Conservation (phyloP, 306 rosid genomes). For the Cucurbita maxima region DNA sequence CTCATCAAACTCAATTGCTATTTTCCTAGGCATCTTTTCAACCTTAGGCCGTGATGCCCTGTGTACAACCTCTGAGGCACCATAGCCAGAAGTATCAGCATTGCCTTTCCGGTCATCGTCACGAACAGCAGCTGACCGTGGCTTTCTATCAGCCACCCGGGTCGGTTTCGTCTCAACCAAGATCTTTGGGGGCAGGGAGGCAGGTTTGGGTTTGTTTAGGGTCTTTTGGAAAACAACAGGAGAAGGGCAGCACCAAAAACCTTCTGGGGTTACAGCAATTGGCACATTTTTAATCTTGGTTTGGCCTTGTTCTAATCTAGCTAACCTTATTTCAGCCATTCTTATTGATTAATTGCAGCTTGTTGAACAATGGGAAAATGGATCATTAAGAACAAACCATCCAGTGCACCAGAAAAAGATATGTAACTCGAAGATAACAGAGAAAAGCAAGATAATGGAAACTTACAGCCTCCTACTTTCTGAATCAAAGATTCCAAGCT, state of each 20-base stretch:
- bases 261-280: slow-evolving; percentile 87
- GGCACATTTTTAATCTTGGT: slow-evolving; percentile 80
- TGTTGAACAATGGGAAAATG: background rate
- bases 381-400: background rate
- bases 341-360: slow-evolving; percentile 19
- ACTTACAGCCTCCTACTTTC: slow-evolving; percentile 3
- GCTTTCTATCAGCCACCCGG: slow-evolving; percentile 33
- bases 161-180: slow-evolving; percentile 33
- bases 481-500: background rate
- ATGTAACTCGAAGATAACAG: background rate
- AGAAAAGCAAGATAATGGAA: background rate
- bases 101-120: slow-evolving; percentile 38
- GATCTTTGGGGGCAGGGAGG: slow-evolving; percentile 41
- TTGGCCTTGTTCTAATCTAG: slow-evolving; percentile 54
- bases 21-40: slow-evolving; percentile 65
- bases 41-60: slow-evolving; percentile 48
- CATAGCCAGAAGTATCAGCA: slow-evolving; percentile 28
- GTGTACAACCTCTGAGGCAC: slow-evolving; percentile 36
- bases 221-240: slow-evolving; percentile 86
- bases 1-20: slow-evolving; percentile 92
- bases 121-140: slow-evolving; percentile 28
- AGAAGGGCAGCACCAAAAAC: slow-evolving; percentile 91
- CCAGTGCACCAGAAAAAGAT: background rate
- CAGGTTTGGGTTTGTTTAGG: slow-evolving; percentile 55
- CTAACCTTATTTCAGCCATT: slow-evolving; percentile 62